Evolutionary conservation across 768 basidiomycete species (phyloP).

Genomic region (Trametes villosa): DNA sequence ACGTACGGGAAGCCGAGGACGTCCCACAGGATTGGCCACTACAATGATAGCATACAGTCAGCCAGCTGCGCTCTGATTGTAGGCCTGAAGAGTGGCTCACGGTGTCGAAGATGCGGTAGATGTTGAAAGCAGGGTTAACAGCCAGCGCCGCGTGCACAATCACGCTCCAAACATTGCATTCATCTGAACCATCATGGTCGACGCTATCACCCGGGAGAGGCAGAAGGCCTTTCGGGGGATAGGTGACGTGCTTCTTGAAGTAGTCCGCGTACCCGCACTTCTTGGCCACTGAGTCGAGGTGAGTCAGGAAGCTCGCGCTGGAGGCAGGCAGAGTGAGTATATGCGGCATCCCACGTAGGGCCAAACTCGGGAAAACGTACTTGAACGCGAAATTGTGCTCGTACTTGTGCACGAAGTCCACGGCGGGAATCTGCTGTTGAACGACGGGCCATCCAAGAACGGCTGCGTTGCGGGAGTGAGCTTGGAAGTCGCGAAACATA

Average conservation of each 20-base stretch:
- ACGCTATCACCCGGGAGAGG: conserved; percentile 68
- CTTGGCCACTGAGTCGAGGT: conserved; percentile 47
- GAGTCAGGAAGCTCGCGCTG: conserved; percentile 63
- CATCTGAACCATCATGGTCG: conserved; percentile 44
- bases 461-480: neutral
- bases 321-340: neutral
- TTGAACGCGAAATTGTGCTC: conserved; percentile 73
- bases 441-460: conserved; percentile 50
- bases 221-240: conserved; percentile 62
- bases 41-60: neutral
- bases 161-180: conserved; percentile 72
- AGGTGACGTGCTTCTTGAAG: conserved; percentile 62
- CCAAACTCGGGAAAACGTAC: conserved; percentile 46
- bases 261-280: conserved; percentile 68
- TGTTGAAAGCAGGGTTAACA: conserved; percentile 76
- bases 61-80: neutral
- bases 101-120: conserved; percentile 79
- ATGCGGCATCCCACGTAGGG: too few species aligned
- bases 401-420: conserved; percentile 76
- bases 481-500: too few species aligned
- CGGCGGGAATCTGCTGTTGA: conserved; percentile 71
- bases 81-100: conserved; percentile 40
- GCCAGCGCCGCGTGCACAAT: conserved; percentile 64
- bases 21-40: conserved; percentile 74
- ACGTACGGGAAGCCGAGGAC: conserved; percentile 76